A percentile compares a stretch with the other conserved stretches of the same genome.
Conservation (phyloP, 2,329 filamentous ascomycete genomes). For the Paecilomyces niveus region DNA sequence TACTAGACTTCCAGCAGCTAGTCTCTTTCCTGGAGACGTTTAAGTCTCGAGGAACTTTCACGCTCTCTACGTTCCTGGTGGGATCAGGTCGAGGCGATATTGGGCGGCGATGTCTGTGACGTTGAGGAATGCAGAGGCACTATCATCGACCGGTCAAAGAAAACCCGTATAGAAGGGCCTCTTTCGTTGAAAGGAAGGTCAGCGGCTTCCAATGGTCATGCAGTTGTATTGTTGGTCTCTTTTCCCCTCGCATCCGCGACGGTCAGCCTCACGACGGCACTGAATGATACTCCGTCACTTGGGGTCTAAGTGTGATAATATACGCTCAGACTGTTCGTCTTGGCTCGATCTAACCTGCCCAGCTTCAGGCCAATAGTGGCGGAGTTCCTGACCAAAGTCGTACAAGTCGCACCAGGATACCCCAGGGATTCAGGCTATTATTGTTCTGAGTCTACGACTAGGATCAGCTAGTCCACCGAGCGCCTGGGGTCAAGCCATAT, state of each 20-base stretch:
- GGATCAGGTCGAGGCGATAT: not conserved
- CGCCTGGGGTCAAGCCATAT: not conserved
- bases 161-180: not conserved
- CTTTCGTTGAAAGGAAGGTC: not conserved
- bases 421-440: not conserved
- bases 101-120: not conserved
- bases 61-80: not conserved
- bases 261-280: not conserved
- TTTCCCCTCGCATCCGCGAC: not conserved
- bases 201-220: not conserved
- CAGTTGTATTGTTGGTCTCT: not conserved
- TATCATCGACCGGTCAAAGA: not conserved
- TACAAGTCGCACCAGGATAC: not conserved
- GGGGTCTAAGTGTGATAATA: not conserved
- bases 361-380: not conserved
- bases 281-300: not conserved
- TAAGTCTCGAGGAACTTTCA: not conserved
- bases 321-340: not conserved
- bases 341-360: not conserved
- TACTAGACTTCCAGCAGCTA: not conserved
- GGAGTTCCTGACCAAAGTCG: not conserved
- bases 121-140: not conserved
- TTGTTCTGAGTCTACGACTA: not conserved
- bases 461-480: not conserved
- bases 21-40: not conserved